These are phyloP conservation scores for Butyriboletus appendiculatus DNA, from an alignment of 1,284 basidiomycete species.

Conservation along the genomic window DNA sequence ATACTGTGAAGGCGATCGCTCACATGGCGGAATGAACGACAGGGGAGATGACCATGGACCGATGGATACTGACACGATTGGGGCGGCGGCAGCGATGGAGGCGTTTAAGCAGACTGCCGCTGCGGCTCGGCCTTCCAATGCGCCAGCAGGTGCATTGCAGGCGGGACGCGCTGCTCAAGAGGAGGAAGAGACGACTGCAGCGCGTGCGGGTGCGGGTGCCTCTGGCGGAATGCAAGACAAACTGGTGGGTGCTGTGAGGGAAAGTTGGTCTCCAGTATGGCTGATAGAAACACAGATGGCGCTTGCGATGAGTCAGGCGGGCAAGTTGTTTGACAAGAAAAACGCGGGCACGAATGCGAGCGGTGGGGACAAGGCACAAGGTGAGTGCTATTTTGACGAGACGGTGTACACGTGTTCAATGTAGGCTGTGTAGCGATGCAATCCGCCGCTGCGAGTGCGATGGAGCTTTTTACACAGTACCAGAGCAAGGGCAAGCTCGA, in stretches of 20 bases:
- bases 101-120: slow-evolving; percentile 32
- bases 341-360: slow-evolving; percentile 20
- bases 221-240: slow-evolving; percentile 34
- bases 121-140: slow-evolving; percentile 1
- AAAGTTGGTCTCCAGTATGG: neutral
- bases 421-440: slow-evolving; percentile 30
- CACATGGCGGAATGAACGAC: neutral
- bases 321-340: slow-evolving; percentile 38
- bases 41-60: slow-evolving; percentile 27
- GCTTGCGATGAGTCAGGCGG: slow-evolving; percentile 36
- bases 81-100: slow-evolving; percentile 33
- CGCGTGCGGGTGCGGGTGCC: slow-evolving; percentile 4
- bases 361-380: slow-evolving; percentile 29
- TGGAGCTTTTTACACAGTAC: slow-evolving; percentile 32
- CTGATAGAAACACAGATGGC: slow-evolving; percentile 24
- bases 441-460: slow-evolving; percentile 33
- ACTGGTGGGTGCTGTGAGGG: slow-evolving; percentile 23
- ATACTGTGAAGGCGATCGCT: neutral
- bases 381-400: slow-evolving; percentile 10
- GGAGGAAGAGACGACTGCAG: slow-evolving; percentile 8
- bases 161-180: neutral
- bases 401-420: neutral
- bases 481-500: slow-evolving; percentile 31
- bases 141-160: slow-evolving; percentile 22
- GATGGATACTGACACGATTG: slow-evolving; percentile 32